Evolutionary conservation across 2,329 filamentous ascomycete genomes (phyloP).

Genomic region (Grosmannia penicillata): DNA sequence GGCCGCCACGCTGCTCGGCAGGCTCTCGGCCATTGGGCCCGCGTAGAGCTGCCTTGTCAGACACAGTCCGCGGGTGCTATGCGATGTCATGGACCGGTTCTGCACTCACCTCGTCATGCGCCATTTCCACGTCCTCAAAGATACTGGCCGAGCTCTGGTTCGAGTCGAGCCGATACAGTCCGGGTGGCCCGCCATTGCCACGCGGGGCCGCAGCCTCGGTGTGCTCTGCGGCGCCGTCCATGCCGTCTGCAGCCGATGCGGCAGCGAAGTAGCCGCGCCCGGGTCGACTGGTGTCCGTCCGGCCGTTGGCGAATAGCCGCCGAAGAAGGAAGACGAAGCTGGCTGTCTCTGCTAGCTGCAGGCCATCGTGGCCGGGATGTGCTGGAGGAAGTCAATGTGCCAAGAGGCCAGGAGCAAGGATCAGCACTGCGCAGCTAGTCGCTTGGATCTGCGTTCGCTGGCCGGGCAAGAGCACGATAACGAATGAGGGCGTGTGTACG

Average conservation of each 20-base stretch:
- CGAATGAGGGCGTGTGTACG: background rate
- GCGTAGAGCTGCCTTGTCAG: slow-evolving; percentile 77
- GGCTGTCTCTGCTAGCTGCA: background rate
- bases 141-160: slow-evolving; percentile 67
- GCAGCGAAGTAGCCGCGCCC: too few relatives aligned
- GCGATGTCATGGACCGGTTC: too few relatives aligned
- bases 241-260: background rate
- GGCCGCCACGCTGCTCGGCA: slow-evolving; percentile 86
- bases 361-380: background rate
- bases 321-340: too few relatives aligned
- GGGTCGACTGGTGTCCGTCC: too few relatives aligned
- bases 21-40: slow-evolving; percentile 83
- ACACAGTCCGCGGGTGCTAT: too few relatives aligned
- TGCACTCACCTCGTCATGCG: slow-evolving; percentile 66
- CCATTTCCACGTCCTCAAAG: slow-evolving; percentile 96
- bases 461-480: too few relatives aligned
- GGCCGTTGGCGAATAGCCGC: too few relatives aligned
- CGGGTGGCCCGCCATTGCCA: background rate
- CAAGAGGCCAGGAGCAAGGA: too few relatives aligned
- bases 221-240: background rate
- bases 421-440: too few relatives aligned
- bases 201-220: background rate
- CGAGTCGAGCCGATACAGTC: slow-evolving; percentile 49
- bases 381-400: background rate
- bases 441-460: too few relatives aligned